Evolutionary conservation across 805 yeast genomes (phyloP).

Genomic region (Teunomyces lycoperdinae): DNA sequence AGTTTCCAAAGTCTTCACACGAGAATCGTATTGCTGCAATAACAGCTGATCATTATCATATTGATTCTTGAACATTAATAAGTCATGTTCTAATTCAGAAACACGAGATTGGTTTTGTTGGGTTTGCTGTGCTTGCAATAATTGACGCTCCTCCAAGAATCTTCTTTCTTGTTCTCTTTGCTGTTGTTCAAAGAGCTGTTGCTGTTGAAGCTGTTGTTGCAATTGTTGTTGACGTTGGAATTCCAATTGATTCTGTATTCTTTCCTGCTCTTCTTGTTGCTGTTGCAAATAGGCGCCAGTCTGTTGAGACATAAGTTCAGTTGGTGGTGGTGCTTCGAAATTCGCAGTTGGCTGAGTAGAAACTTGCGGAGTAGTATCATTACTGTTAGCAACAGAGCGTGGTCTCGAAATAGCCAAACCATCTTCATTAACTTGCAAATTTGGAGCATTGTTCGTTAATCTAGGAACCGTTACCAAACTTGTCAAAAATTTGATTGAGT

Average conservation of each 20-base stretch:
- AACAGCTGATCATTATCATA: slow-evolving; percentile 82
- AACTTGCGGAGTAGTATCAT: slow-evolving; percentile 34
- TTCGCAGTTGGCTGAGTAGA: slow-evolving; percentile 44
- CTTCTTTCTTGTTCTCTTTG: slow-evolving; percentile 66
- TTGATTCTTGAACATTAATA: slow-evolving; percentile 71
- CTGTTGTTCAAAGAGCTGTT: slow-evolving; percentile 70
- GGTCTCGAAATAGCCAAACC: slow-evolving; percentile 34
- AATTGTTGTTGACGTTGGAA: slow-evolving; percentile 65
- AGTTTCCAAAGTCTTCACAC: slow-evolving; percentile 76
- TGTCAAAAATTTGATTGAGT: slow-evolving; percentile 76
- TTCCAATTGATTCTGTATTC: slow-evolving; percentile 60
- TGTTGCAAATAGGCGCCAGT: slow-evolving; percentile 50
- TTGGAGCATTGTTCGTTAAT: slow-evolving; percentile 58
- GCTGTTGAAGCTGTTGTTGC: slow-evolving; percentile 66
- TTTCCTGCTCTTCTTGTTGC: slow-evolving; percentile 56
- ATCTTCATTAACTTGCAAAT: slow-evolving; percentile 47
- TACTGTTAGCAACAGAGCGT: slow-evolving; percentile 18
- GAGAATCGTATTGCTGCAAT: slow-evolving; percentile 80
- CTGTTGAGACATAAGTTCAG: slow-evolving; percentile 46
- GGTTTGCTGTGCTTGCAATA: slow-evolving; percentile 63
- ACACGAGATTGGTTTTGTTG: slow-evolving; percentile 75
- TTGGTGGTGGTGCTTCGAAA: slow-evolving; percentile 33
- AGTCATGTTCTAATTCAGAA: slow-evolving; percentile 78
- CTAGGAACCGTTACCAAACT: slow-evolving; percentile 79
- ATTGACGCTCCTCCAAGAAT: slow-evolving; percentile 64